These are phyloP conservation scores for Pseudocercospora fuligena DNA, from an alignment of 2,329 filamentous ascomycete genomes.

Conservation along the genomic window DNA sequence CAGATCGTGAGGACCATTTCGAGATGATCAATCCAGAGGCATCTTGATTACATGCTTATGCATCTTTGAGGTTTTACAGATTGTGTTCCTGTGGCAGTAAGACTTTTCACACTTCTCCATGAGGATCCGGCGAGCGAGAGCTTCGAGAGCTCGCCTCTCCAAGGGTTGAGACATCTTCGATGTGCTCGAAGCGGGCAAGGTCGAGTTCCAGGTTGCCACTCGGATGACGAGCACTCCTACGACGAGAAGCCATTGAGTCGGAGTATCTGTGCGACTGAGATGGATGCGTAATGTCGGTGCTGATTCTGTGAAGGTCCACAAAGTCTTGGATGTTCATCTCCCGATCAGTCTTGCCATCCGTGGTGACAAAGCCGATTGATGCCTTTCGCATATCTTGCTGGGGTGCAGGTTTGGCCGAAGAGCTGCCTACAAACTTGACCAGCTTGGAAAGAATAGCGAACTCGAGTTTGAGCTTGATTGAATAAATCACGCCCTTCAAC, in stretches of 20 bases:
- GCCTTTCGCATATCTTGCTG: slow-evolving; percentile 24
- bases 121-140: neutral
- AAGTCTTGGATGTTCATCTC: slow-evolving; percentile 28
- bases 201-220: slow-evolving; percentile 19
- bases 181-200: slow-evolving; percentile 30
- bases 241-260: slow-evolving; percentile 14
- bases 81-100: neutral
- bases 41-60: neutral
- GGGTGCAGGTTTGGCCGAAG: slow-evolving; percentile 12
- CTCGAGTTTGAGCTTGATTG: slow-evolving; percentile 43
- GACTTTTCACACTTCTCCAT: slow-evolving; percentile 6
- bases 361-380: slow-evolving; percentile 28
- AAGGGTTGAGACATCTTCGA: slow-evolving; percentile 26
- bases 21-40: neutral
- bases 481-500: slow-evolving; percentile 44
- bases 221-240: neutral
- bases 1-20: neutral
- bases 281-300: slow-evolving; percentile 28
- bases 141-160: slow-evolving; percentile 10
- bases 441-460: slow-evolving; percentile 40
- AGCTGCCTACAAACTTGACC: slow-evolving; percentile 34
- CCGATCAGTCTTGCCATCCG: slow-evolving; percentile 18
- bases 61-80: neutral
- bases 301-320: slow-evolving; percentile 26
- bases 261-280: slow-evolving; percentile 16